Evolutionary conservation across 768 basidiomycete species (phyloP), one percentile per base, ranked within the genome.

Genomic region (Phylloporus scabripes): DNA sequence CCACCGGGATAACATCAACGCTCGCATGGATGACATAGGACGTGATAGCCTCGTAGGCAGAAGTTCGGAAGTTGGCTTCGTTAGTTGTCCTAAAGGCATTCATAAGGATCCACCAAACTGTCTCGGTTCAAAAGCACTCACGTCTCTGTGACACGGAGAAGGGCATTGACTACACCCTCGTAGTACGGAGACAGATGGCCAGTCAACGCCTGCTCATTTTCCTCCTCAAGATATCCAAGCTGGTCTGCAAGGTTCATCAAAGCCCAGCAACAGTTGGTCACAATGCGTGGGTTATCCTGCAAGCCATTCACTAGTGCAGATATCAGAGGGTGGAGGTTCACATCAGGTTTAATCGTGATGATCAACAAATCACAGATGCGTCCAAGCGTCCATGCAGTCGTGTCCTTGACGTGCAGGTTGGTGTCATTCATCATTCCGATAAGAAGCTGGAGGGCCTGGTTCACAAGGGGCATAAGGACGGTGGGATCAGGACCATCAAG

Each of bases 341-440:
- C 79, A 56, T 94, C 91, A 2, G 88, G 85, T 61, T 93, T 88
- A 72, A 99, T 93, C 15, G 84, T 81, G 42, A 78, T 70, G 58
- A 94, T 82, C 56, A 97, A 74, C 49, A 91, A 70, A 61, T 98
- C 96, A 62, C 92, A 95, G 55, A 99, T 95, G 34, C 92, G 77
- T 17, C 94, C 94, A 12, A 99, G 77, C 1, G 96, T 98, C 95
- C 95, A 99, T 2, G 96, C 94, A 23, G 91, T 92, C 1, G 93
- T 95, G 66, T 98, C 96, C 69, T 94, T 91, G 57, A 99, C 95
- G 52, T 92, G 87, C 2, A 80, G 40, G 54, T 93, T 83, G 31
- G 74, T 60, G 64, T 98, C 96, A 41, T 73, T 75, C 91, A 98
- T 95, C 93, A 96, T 95, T 57, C 84, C 83, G 62, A 98, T 92